A percentile compares a stretch with the other conserved stretches of the same genome.
Evolutionary conservation across 176 grass and related monocot species (phyloP).

Genomic region (Thalia dealbata): DNA sequence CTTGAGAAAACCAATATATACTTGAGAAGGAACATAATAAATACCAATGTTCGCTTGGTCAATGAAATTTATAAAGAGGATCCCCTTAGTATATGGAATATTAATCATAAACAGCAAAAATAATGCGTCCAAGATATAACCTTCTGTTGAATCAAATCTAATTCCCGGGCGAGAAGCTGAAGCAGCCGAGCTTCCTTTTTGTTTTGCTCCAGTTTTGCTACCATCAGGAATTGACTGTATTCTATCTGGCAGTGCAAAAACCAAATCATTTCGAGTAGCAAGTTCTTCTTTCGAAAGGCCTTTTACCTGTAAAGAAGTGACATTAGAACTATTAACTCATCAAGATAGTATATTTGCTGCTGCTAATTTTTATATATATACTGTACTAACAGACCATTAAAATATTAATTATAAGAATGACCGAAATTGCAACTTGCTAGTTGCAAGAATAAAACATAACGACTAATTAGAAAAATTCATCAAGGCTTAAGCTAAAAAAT

Average conservation of each 20-base stretch:
- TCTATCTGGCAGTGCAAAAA: conserved; percentile 68
- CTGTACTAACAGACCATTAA: neutral
- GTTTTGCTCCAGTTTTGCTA: conserved; percentile 49
- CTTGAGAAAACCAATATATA: neutral
- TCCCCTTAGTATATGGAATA: neutral
- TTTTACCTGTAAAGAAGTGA: conserved; percentile 55
- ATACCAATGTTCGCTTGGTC: neutral
- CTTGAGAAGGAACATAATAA: neutral
- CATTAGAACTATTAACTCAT: neutral
- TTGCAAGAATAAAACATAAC: too few species aligned
- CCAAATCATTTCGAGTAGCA: conserved; percentile 59
- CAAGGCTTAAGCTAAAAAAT: too few species aligned
- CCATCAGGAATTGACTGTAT: conserved; percentile 95
- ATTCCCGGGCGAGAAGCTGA: conserved; percentile 70
- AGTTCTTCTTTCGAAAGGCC: conserved; percentile 92
- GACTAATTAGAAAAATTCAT: too few species aligned
- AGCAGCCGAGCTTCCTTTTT: conserved; percentile 57
- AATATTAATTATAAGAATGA: neutral
- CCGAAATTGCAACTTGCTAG: neutral
- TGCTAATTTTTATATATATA: neutral
- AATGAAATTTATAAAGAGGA: too few species aligned
- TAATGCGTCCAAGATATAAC: conserved; percentile 13
- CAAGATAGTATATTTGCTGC: neutral
- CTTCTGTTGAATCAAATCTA: conserved; percentile 66
- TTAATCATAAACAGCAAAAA: neutral